These are phyloP conservation scores for Acanthamoeba royreba DNA, from an alignment of 208 protist genomes.

Conservation along the genomic window DNA sequence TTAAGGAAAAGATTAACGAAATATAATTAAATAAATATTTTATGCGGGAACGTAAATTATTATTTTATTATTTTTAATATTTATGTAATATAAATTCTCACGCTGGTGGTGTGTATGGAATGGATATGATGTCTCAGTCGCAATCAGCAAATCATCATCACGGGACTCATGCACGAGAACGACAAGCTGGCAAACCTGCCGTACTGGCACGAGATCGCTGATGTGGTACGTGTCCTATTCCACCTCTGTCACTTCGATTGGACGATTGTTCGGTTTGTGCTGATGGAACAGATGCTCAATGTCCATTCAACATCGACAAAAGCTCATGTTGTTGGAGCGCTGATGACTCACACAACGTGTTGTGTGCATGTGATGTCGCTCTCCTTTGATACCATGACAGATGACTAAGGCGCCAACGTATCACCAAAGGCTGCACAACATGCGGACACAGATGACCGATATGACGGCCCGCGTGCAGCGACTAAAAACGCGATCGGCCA, in stretches of 20 bases:
- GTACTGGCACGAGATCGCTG: not conserved
- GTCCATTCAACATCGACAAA: too few relatives aligned
- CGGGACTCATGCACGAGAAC: not conserved
- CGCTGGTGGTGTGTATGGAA: not conserved
- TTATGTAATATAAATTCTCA: too few relatives aligned
- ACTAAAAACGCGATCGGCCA: not conserved
- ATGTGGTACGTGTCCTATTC: not conserved
- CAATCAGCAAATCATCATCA: slow-evolving; percentile 32
- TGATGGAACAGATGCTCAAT: not conserved
- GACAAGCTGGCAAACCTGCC: not conserved
- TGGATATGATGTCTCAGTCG: not conserved
- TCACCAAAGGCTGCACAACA: not conserved
- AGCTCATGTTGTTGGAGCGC: not conserved
- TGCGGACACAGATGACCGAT: not conserved
- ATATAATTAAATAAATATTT: too few relatives aligned
- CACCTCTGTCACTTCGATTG: not conserved
- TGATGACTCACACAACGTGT: not conserved
- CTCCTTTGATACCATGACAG: not conserved
- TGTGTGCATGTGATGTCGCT: not conserved
- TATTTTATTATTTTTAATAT: too few relatives aligned
- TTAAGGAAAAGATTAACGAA: not conserved
- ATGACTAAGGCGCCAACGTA: not conserved
- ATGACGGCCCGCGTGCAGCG: not conserved
- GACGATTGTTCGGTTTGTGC: not conserved
- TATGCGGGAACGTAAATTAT: too few relatives aligned